phyloP scores from a whole-genome alignment of 2,329 filamentous ascomycete genomes.

The Berkeleyomyces rouxiae region DNA sequence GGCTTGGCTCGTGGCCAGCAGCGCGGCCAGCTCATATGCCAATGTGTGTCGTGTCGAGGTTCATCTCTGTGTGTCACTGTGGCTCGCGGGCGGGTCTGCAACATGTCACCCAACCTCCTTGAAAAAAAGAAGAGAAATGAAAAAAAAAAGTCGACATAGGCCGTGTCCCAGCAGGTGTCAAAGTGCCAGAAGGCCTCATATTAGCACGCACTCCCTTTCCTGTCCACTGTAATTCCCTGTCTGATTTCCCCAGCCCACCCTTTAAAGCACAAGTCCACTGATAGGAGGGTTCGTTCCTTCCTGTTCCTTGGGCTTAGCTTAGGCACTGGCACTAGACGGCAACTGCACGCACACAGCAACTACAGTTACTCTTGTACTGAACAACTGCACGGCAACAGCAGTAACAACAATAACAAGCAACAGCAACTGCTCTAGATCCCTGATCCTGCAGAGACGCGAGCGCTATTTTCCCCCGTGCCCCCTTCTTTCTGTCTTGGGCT shows the following conservation, averaged over 20 bases:
- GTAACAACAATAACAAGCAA: neutral
- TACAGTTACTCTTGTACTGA: neutral
- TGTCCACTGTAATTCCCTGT: neutral
- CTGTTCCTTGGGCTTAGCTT: neutral
- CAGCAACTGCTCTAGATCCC: conserved; percentile 2
- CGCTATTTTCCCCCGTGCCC: conserved; percentile 1
- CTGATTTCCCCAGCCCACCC: conserved; percentile 5
- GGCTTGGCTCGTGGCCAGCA: too few relatives aligned
- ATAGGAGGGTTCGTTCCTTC: conserved; percentile 4
- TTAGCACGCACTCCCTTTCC: neutral
- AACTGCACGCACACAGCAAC: neutral
- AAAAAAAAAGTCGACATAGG: neutral
- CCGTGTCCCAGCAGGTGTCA: neutral
- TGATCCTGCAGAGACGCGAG: neutral
- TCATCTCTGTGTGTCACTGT: neutral
- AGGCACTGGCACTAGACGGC: neutral
- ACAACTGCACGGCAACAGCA: neutral
- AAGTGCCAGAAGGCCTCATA: neutral
- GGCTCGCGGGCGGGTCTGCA: neutral
- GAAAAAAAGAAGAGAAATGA: neutral
- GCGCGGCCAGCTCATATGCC: too few relatives aligned
- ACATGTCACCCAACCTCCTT: neutral
- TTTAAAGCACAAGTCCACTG: conserved; percentile 1
- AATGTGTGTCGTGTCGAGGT: too few relatives aligned
- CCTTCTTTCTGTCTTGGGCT: conserved; percentile 4